These are phyloP conservation scores for Microcyclosporella mali DNA, from an alignment of 2,329 filamentous ascomycete species.

Conservation along the genomic window DNA sequence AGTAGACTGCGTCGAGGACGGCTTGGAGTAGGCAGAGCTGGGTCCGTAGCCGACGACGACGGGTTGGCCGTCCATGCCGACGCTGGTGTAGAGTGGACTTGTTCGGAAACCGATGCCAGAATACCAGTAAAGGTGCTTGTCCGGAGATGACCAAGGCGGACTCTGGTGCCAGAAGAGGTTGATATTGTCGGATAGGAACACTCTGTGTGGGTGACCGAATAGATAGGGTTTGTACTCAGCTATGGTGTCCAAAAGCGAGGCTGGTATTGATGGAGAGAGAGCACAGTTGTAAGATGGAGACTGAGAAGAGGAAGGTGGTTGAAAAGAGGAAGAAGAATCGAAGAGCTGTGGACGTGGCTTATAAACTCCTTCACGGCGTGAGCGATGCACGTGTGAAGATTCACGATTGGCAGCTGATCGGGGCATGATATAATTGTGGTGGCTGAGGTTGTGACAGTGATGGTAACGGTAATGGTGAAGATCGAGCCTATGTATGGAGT, in stretches of 20 bases:
- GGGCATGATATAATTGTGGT: neutral
- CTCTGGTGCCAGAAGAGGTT: constrained; percentile 15
- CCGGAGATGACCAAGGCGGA: constrained; percentile 8
- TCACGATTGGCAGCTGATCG: neutral
- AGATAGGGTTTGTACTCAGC: neutral
- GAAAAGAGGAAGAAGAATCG: neutral
- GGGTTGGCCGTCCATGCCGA: constrained; percentile 2
- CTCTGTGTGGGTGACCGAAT: constrained; percentile 3
- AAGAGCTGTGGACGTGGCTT: neutral
- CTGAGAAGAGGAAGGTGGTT: neutral
- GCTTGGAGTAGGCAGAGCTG: neutral
- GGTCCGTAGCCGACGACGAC: constrained; percentile 7
- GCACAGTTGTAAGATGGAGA: neutral
- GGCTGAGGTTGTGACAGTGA: too few species aligned
- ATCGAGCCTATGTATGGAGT: too few species aligned
- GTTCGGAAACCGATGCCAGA: constrained; percentile 5
- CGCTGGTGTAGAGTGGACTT: constrained; percentile 5
- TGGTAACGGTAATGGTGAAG: too few species aligned
- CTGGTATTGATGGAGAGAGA: neutral
- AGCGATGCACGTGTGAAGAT: neutral
- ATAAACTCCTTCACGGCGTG: neutral
- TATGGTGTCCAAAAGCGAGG: neutral
- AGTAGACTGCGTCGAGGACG: neutral
- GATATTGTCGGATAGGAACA: constrained; percentile 1
- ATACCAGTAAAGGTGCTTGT: constrained; percentile 8